Base-by-base conservation (phyloP, 163 green algal species). In the Scenedesmus sp. region DNA sequence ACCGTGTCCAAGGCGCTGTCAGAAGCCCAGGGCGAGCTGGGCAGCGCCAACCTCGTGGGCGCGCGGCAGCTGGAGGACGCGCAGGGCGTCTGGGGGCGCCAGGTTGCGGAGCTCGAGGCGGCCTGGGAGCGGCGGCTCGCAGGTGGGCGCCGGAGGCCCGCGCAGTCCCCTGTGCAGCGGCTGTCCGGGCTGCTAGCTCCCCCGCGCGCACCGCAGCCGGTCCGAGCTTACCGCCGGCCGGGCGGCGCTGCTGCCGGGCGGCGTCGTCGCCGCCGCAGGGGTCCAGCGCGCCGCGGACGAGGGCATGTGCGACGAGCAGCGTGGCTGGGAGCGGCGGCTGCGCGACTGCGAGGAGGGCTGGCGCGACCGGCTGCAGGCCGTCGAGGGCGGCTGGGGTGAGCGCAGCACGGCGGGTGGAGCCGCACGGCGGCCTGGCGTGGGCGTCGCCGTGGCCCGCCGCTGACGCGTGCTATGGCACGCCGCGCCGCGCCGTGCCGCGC, bases 301-400 rank as follows among this genome's bases (percentile, higher is more conserved):
- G 57, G 53, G 75, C 63, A 77, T 88, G 62, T 42, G 29, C 18
- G 84, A 88, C 45, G 76, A 78, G 48, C 50, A 60, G n/a, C 47
- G 54, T 7, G 75, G 62, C 14, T 85, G 77, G 71, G 75, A 84
- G 64, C 70, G 75, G 22, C 84, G 75, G 47, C 71, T 88, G 33
- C 28, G 53, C 7, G 80, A 83, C 6, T 79, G 74, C 22, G 84
- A 88, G 60, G 14, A 26, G 3, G 63, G 31, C 18, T 86, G 79
- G 79, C 70, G 71, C 24, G 79, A 75, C 36, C 84, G 82, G 50
- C 54, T 88, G 56, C 36, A 60, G 45, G 70, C 86, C 51, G 36
- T 75, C 20, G 84, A 88, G 53, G 70, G 50, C 22, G 50, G 63
- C 1, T 88, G 80, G 84, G 71, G 84, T 86, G 56, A 84, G 84